phyloP scores from a whole-genome alignment of 345 rosid species.

The Eutrema japonicum region DNA sequence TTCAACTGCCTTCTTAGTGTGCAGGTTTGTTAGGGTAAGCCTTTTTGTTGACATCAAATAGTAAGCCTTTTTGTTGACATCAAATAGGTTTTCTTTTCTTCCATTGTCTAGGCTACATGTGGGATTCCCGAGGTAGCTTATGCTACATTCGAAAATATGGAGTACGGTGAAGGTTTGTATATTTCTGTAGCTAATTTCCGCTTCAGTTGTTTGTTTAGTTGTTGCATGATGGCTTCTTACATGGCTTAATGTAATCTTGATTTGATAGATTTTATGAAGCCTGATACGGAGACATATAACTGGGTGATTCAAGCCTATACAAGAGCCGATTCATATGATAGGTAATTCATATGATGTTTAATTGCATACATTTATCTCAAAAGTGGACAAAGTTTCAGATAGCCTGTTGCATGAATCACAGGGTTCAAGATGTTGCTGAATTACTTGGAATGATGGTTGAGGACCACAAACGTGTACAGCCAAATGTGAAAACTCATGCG shows the following conservation, averaged over 20 bases:
- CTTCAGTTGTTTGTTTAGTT: constrained; percentile 26
- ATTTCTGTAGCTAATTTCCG: constrained; percentile 11
- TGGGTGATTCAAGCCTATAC: constrained; percentile 99
- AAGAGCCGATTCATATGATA: constrained; percentile 92
- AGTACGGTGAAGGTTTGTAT: constrained; percentile 90
- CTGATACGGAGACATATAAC: constrained; percentile 91
- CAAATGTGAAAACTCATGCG: constrained; percentile 88
- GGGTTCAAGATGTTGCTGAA: constrained; percentile 97
- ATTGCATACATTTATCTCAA: background rate
- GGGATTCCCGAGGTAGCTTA: constrained; percentile 94
- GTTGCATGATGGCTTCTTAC: constrained; percentile 24
- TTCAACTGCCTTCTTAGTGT: constrained; percentile 93
- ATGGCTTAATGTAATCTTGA: constrained; percentile 32
- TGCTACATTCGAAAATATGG: constrained; percentile 96
- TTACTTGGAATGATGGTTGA: constrained; percentile 99
- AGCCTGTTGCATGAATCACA: constrained; percentile 47
- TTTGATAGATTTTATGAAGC: constrained; percentile 81
- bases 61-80: constrained; percentile 20
- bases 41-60: constrained; percentile 33
- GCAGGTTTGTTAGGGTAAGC: constrained; percentile 59
- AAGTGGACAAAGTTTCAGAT: constrained; percentile 4
- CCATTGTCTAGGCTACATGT: constrained; percentile 71
- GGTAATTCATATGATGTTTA: constrained; percentile 51
- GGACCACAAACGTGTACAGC: constrained; percentile 86
- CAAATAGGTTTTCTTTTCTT: constrained; percentile 39